phyloP scores from a whole-genome alignment of 352 stramenopile species.

The Globisporangium okanoganense region DNA sequence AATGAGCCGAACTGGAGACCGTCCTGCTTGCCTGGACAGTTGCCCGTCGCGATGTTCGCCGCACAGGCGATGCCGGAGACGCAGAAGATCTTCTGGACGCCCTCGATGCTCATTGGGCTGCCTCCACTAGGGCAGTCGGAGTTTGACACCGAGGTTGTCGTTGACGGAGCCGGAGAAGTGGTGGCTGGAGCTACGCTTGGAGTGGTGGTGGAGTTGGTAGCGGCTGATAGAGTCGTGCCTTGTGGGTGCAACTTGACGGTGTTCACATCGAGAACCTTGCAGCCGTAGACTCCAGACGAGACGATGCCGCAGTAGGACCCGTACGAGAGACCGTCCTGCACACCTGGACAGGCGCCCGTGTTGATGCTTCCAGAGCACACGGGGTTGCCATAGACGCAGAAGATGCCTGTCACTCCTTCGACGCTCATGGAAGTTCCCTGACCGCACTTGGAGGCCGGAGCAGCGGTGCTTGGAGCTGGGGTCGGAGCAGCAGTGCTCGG shows the following conservation, averaged over 20 bases:
- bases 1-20: conserved; percentile 7
- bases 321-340: background rate
- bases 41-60: background rate
- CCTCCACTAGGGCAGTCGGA: background rate
- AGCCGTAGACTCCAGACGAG: conserved; percentile 17
- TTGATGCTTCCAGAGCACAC: background rate
- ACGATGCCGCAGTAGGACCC: conserved; percentile 19
- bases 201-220: background rate
- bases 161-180: background rate
- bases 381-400: background rate
- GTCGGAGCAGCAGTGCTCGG: background rate
- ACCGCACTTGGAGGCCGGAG: conserved; percentile 53
- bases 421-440: background rate
- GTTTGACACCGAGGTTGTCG: background rate
- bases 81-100: background rate
- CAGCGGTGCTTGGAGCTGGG: conserved; percentile 24
- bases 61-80: conserved; percentile 8
- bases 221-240: background rate
- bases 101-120: background rate
- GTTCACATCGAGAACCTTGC: conserved; percentile 13
- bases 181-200: background rate
- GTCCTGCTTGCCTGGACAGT: conserved; percentile 2
- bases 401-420: background rate
- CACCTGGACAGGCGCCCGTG: background rate
- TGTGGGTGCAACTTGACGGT: background rate